Evolutionary conservation across 2,329 filamentous ascomycete species (phyloP).

Genomic region (Coniosporium tulheliwenetii): DNA sequence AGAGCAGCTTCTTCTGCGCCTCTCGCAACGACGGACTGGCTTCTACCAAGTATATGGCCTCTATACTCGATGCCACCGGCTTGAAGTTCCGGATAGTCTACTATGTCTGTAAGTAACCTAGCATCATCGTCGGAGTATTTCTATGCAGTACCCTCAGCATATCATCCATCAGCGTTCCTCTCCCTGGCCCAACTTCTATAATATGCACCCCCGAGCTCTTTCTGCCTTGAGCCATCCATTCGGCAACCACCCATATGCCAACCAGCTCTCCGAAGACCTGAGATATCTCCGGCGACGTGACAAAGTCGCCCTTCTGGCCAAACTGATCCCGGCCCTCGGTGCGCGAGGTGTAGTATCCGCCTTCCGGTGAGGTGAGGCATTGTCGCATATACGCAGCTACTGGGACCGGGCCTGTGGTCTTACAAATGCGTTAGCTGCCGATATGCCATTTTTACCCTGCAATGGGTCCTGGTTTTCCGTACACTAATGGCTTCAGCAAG

Average conservation of each 20-base stretch:
- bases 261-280: conserved; percentile 92
- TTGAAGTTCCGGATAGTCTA: conserved; percentile 79
- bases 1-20: conserved; percentile 68
- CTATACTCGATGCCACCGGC: conserved; percentile 57
- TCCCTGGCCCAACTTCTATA: conserved; percentile 85
- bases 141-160: conserved; percentile 56
- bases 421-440: conserved; percentile 12
- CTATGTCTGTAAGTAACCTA: conserved; percentile 2
- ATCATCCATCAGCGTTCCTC: conserved; percentile 94
- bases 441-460: background rate
- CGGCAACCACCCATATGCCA: conserved; percentile 86
- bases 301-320: conserved; percentile 84
- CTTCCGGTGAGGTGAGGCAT: conserved; percentile 80
- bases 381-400: conserved; percentile 96
- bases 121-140: background rate
- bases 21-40: conserved; percentile 67
- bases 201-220: conserved; percentile 63
- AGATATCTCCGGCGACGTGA: conserved; percentile 94
- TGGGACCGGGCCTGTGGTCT: conserved; percentile 80
- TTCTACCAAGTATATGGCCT: conserved; percentile 87
- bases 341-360: conserved; percentile 82
- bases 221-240: conserved; percentile 86
- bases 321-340: conserved; percentile 67
- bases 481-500: conserved; percentile 78
- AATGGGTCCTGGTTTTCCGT: conserved; percentile 10